Evolutionary conservation across 164 flowering plant species (phyloP), one percentile per base, ranked within the genome.

Genomic region (Dillenia suffruticosa): DNA sequence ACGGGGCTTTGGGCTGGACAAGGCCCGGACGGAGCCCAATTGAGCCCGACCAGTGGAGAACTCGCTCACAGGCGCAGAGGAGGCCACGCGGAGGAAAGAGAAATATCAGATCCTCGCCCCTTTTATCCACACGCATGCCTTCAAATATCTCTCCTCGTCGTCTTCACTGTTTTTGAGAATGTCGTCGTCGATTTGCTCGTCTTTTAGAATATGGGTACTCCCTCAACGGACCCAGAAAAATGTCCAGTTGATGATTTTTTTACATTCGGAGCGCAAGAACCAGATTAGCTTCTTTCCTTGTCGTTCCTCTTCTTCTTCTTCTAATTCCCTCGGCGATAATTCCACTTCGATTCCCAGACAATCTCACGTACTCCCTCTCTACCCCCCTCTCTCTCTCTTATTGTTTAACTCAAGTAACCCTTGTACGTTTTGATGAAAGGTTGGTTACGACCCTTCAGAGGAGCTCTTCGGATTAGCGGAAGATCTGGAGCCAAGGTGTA

Each of bases 401-500:
- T 15, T 47, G 15, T 62, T 45, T 15, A 9, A 3, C 56, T 22
- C 12, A 44, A 10, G 45, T 17, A 16, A 24, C 50, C 17, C 12
- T 49, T 53, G 57, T 60, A 14, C 2, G 32, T 57, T 74, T 61
- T 19, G 44, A 51, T 66, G 49, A 15, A 81, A 88, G 92, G 19
- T 76, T 66, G 79, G 84, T 62, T 88, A 79, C 74, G 87, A 88
- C 80, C 87, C 88, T 58, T 76, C 96, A 0, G 84, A 78, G 68
- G 98, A 87, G 63, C 57, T 87, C 19, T 78, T 85, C 61, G 94
- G 92, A 44, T 81, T 89, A 13, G 86, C 77, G 44, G 76, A 65
- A 10, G 83, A 81, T 66, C 54, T 65, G 8, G 76, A 81, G 43
- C 82, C 81, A 17, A 82, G 96, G 96, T 88, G 61, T 26, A 1